phyloP scores from a whole-genome alignment of 2,329 filamentous ascomycete genomes.

The Elsinoe necatrix region DNA sequence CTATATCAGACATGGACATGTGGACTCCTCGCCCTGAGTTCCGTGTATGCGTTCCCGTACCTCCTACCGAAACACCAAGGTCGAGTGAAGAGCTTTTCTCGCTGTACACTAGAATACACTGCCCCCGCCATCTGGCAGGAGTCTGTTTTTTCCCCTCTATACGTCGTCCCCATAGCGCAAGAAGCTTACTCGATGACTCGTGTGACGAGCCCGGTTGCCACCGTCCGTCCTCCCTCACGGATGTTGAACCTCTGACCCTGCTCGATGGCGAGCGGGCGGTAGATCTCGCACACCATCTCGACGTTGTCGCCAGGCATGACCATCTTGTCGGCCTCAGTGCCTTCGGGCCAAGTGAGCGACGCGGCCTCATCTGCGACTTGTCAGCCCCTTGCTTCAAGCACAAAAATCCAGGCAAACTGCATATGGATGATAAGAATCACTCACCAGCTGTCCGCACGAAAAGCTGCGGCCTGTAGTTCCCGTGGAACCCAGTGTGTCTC shows the following conservation, averaged over 20 bases:
- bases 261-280: conserved; percentile 81
- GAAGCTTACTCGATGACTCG: conserved; percentile 30
- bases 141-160: background rate
- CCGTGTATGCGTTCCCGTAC: background rate
- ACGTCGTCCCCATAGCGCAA: background rate
- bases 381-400: background rate
- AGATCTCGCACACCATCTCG: conserved; percentile 86
- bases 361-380: conserved; percentile 52
- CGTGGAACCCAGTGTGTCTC: conserved; percentile 86
- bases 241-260: conserved; percentile 94
- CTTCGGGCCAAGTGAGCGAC: conserved; percentile 78
- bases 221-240: conserved; percentile 76
- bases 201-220: conserved; percentile 35
- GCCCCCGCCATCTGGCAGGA: background rate
- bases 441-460: conserved; percentile 89
- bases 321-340: conserved; percentile 69
- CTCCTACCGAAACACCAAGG: background rate
- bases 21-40: background rate
- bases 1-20: background rate
- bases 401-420: background rate
- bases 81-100: conserved; percentile 9
- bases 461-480: conserved; percentile 96
- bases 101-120: conserved; percentile 15
- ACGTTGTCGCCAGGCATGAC: conserved; percentile 99
- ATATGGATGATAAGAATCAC: conserved; percentile 31